These are phyloP conservation scores for Wallemia ichthyophaga DNA, from an alignment of 1,284 basidiomycete species.

Conservation along the genomic window DNA sequence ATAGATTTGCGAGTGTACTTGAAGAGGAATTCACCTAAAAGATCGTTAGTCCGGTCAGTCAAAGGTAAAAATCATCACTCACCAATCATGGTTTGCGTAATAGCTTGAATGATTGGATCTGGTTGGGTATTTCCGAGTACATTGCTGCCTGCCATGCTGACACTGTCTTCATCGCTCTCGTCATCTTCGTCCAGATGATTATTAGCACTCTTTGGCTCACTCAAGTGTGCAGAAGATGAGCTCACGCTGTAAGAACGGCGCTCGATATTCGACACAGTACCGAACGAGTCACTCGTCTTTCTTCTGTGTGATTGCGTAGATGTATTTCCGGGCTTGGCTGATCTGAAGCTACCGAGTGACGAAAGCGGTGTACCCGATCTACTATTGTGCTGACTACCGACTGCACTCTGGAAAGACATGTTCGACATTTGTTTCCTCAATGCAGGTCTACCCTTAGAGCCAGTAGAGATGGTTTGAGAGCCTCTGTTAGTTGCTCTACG, in stretches of 20 bases:
- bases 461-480: conserved; percentile 1
- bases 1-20: conserved; percentile 86
- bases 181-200: not conserved
- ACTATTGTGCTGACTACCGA: not conserved
- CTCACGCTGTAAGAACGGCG: not conserved
- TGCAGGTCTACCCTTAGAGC: not conserved
- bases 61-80: not conserved
- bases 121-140: conserved; percentile 10
- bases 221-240: not conserved
- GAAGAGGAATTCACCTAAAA: conserved; percentile 47
- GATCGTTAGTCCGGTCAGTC: not conserved
- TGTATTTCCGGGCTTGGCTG: not conserved
- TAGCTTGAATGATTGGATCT: conserved; percentile 69
- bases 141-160: conserved; percentile 2
- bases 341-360: conserved; percentile 1
- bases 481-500: conserved; percentile 35
- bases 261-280: conserved; percentile 1
- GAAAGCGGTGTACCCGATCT: not conserved
- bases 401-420: not conserved
- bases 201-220: not conserved
- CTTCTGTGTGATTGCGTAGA: not conserved
- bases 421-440: not conserved
- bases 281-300: not conserved
- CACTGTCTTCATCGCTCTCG: not conserved
- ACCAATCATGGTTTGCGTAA: conserved; percentile 98